phyloP scores from a whole-genome alignment of 768 basidiomycete species.

The Dendrothele bispora region DNA sequence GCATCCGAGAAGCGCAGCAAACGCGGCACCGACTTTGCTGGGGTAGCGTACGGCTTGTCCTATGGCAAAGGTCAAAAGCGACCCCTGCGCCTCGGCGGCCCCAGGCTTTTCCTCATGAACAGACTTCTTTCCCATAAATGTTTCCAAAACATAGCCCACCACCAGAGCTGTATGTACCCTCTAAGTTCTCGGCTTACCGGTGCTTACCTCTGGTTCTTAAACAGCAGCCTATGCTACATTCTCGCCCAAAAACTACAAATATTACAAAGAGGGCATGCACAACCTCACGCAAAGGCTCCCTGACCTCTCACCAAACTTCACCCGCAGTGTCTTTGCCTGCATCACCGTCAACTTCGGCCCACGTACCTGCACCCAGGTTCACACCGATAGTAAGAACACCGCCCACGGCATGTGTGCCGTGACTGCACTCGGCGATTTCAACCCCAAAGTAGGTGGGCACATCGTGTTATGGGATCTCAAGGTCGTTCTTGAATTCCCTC shows the following conservation, averaged over 20 bases:
- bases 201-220: not conserved
- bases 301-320: too few relatives aligned
- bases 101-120: not conserved
- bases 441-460: conserved; percentile 13
- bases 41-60: not conserved
- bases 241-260: too few relatives aligned
- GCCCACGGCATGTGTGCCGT: conserved; percentile 19
- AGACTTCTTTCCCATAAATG: not conserved
- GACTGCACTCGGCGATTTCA: conserved; percentile 14
- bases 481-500: conserved; percentile 13
- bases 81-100: not conserved
- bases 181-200: too few relatives aligned
- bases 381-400: conserved; percentile 18
- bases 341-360: conserved; percentile 4
- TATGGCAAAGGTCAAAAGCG: not conserved
- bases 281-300: too few relatives aligned
- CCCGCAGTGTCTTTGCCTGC: not conserved
- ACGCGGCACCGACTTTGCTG: not conserved
- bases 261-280: too few relatives aligned
- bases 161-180: not conserved
- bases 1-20: not conserved
- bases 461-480: conserved; percentile 13
- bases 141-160: not conserved
- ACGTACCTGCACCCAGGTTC: not conserved
- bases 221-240: too few relatives aligned